A percentile compares a stretch with the other conserved stretches of the same genome.
These are phyloP conservation scores for Phytophthora lateralis DNA, from an alignment of 352 stramenopile species.

Conservation along the genomic window DNA sequence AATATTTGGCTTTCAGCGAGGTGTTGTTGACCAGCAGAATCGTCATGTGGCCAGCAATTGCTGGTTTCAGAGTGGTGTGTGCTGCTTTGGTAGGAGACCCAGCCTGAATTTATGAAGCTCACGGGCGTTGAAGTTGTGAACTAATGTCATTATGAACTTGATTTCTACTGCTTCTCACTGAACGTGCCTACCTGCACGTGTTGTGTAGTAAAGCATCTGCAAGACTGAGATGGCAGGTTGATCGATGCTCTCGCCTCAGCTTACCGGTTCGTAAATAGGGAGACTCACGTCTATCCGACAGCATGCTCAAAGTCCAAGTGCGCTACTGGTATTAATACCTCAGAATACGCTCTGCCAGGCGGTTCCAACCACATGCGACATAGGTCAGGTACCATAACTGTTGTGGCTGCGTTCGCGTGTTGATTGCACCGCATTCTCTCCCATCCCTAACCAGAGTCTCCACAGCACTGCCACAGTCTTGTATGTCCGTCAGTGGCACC, in stretches of 20 bases:
- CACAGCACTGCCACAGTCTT: too few relatives aligned
- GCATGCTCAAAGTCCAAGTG: not conserved
- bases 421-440: not conserved
- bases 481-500: not conserved
- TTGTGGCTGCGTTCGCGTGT: not conserved
- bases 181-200: not conserved
- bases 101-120: constrained; percentile 14
- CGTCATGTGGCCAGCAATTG: constrained; percentile 9
- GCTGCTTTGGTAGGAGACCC: constrained; percentile 11
- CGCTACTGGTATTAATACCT: too few relatives aligned
- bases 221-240: not conserved
- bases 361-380: not conserved
- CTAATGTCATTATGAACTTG: not conserved
- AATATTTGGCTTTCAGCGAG: constrained; percentile 1
- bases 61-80: constrained; percentile 9
- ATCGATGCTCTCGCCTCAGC: not conserved
- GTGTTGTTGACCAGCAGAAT: constrained; percentile 17
- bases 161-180: constrained; percentile 3
- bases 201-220: not conserved
- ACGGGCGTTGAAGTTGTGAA: constrained; percentile 12
- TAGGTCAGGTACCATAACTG: not conserved
- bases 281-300: not conserved
- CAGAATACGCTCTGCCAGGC: not conserved
- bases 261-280: not conserved
- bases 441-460: constrained; percentile 9